Evolutionary conservation across 345 rosid genomes (phyloP).

Genomic region (Rhodomyrtus tomentosa): DNA sequence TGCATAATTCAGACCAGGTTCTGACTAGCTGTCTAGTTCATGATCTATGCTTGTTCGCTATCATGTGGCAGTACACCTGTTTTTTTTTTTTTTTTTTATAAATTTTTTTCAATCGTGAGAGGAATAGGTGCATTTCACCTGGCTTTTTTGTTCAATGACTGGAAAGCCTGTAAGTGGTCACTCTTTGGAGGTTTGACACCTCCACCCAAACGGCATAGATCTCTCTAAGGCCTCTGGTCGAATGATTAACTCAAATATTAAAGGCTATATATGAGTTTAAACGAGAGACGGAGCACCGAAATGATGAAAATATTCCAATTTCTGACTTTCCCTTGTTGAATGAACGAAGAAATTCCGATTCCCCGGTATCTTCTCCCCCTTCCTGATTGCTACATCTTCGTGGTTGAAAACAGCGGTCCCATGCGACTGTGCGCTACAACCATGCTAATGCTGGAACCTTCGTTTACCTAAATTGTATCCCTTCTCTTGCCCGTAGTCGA

Average conservation of each 20-base stretch:
- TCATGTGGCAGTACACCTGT: neutral
- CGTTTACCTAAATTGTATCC: neutral
- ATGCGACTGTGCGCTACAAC: neutral
- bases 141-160: neutral
- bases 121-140: neutral
- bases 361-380: neutral
- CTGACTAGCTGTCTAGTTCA: neutral
- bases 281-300: neutral
- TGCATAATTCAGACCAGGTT: neutral
- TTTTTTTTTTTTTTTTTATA: no score
- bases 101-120: neutral
- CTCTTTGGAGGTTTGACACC: neutral
- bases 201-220: neutral
- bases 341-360: neutral
- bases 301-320: neutral
- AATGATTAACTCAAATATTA: neutral
- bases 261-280: neutral
- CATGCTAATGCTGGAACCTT: neutral
- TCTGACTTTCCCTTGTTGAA: neutral
- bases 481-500: neutral
- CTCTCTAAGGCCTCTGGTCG: neutral
- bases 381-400: neutral
- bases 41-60: neutral
- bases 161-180: neutral
- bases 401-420: neutral